Conservation (phyloP, 257 asterid species). For the Avicennia marina region DNA sequence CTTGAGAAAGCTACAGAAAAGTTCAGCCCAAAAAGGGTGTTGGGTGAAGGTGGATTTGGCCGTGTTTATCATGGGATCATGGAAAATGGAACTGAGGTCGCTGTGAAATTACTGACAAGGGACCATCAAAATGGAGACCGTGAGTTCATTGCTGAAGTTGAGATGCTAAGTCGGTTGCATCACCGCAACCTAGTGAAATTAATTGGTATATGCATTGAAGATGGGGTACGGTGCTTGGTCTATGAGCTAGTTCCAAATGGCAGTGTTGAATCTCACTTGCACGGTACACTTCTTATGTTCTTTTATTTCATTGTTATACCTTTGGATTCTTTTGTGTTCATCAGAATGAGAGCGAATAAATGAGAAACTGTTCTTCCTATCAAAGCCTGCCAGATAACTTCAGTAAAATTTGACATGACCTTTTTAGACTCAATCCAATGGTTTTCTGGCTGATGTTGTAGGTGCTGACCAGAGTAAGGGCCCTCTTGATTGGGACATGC, state of each 20-base stretch:
- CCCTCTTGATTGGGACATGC: conserved; percentile 71
- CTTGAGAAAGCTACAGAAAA: conserved; percentile 54
- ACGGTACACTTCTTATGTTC: conserved; percentile 38
- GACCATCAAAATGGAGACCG: conserved; percentile 69
- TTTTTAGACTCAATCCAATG: not conserved
- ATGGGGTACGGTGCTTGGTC: conserved; percentile 54
- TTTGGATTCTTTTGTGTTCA: too few species aligned
- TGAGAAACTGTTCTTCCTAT: too few species aligned
- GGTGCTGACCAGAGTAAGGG: conserved; percentile 44
- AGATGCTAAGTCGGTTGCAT: conserved; percentile 77
- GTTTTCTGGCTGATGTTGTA: conserved; percentile 23
- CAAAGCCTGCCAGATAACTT: too few species aligned
- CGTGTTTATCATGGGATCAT: conserved; percentile 61
- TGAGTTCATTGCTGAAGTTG: conserved; percentile 75
- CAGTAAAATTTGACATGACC: not conserved
- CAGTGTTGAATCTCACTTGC: conserved; percentile 78
- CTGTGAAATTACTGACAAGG: conserved; percentile 62
- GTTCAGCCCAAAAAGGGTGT: conserved; percentile 41
- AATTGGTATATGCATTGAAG: conserved; percentile 75
- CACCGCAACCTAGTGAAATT: conserved; percentile 78
- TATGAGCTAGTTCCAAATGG: conserved; percentile 73
- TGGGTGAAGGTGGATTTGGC: conserved; percentile 75
- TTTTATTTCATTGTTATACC: conserved; percentile 1
- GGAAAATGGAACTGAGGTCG: conserved; percentile 56
- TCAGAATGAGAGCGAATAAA: too few species aligned